These are phyloP conservation scores for Cyanidium caldarium DNA, from an alignment of 23 red algal genomes.

Conservation along the genomic window DNA sequence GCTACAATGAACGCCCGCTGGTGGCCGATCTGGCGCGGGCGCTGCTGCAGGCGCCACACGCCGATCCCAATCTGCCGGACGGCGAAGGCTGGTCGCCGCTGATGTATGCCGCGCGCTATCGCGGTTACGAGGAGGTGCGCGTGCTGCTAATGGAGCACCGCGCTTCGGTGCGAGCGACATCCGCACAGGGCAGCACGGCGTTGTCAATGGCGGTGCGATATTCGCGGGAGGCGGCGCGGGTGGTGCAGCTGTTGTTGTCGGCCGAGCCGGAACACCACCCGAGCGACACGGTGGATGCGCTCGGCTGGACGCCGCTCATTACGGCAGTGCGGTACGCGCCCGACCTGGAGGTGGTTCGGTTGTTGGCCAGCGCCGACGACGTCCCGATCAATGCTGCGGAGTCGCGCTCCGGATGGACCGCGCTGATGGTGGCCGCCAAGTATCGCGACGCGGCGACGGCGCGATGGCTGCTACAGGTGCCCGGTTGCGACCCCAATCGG, in stretches of 20 bases:
- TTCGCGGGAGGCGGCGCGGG: background rate
- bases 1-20: background rate
- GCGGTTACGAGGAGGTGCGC: background rate
- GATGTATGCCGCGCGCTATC: slow-evolving; percentile 7
- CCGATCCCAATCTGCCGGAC: background rate
- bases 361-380: background rate
- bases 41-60: background rate
- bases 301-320: slow-evolving; percentile 4
- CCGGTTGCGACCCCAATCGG: background rate
- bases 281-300: background rate
- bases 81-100: background rate
- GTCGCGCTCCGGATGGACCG: background rate
- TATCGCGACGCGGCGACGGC: background rate
- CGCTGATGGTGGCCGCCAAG: background rate
- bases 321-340: background rate
- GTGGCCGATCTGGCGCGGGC: background rate
- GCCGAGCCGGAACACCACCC: background rate
- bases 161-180: background rate
- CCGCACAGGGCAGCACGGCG: background rate
- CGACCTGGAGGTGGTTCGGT: background rate
- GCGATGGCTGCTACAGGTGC: background rate
- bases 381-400: background rate
- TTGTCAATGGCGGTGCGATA: background rate
- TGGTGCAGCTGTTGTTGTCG: background rate
- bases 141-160: background rate